Percentiles rank a stretch among this genome's conserved stretches.
Conservation (phyloP, 768 basidiomycete species). For the Termitomyces sp. region DNA sequence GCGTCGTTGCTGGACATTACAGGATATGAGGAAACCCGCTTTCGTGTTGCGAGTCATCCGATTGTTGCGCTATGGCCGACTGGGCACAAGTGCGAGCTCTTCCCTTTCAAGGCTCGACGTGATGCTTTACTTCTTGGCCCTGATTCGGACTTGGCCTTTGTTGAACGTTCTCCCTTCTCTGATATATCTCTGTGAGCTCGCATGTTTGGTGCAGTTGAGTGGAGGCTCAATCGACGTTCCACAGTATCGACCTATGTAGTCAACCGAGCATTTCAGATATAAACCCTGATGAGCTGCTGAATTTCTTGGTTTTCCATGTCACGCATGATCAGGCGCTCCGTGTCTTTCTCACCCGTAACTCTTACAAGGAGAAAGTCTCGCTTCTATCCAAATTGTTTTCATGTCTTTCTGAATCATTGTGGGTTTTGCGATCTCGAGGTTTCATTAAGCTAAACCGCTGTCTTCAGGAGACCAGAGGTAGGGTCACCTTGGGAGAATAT, state of each 20-base stretch:
- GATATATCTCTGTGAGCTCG: slow-evolving; percentile 6
- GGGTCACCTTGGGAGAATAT: neutral
- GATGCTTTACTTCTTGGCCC: slow-evolving; percentile 8
- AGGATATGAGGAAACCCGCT: slow-evolving; percentile 10
- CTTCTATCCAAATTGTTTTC: slow-evolving; percentile 6
- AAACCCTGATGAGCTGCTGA: slow-evolving; percentile 4
- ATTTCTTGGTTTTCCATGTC: slow-evolving; percentile 5
- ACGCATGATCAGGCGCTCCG: slow-evolving; percentile 14
- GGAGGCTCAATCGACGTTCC: neutral
- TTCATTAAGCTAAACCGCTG: neutral
- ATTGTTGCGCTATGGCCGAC: slow-evolving; percentile 10
- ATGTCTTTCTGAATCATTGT: slow-evolving; percentile 6
- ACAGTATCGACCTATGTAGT: slow-evolving; percentile 8
- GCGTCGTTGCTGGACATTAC: slow-evolving; percentile 12
- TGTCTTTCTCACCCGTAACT: slow-evolving; percentile 8
- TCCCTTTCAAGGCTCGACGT: slow-evolving; percentile 2
- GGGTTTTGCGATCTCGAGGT: neutral
- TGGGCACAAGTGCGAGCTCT: neutral
- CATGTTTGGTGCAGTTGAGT: neutral
- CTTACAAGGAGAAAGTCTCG: slow-evolving; percentile 4
- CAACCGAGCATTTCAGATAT: slow-evolving; percentile 11
- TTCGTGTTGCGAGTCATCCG: slow-evolving; percentile 9
- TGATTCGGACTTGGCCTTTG: slow-evolving; percentile 5
- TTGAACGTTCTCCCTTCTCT: slow-evolving; percentile 7
- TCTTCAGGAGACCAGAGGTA: neutral